phyloP scores from a whole-genome alignment of 331 rosid species.

The Malus hybrid region DNA sequence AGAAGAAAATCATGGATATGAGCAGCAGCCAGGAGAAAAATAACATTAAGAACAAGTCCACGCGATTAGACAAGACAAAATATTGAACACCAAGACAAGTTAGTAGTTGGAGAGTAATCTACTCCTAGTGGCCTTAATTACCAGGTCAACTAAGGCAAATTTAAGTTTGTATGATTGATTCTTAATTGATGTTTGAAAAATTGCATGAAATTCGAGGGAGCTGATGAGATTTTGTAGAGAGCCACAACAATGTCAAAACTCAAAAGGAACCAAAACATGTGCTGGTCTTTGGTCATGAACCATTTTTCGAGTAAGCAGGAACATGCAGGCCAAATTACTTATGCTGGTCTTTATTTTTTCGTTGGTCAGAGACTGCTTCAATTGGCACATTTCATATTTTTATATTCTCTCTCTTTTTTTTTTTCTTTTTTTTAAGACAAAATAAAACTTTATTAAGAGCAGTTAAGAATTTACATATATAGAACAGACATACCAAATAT shows the following conservation, averaged over 20 bases:
- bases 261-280: neutral
- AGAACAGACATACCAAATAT: too few species aligned
- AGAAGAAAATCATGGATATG: neutral
- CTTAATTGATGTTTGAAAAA: neutral
- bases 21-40: neutral
- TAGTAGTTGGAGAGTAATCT: too few species aligned
- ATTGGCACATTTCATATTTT: neutral
- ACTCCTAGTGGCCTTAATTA: neutral
- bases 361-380: slow-evolving; percentile 7
- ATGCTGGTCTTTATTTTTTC: neutral
- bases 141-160: neutral
- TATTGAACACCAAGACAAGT: neutral
- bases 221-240: neutral
- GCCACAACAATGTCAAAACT: neutral
- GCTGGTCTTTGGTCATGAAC: neutral
- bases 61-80: neutral
- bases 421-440: neutral
- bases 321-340: neutral
- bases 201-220: neutral
- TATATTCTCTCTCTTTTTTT: neutral
- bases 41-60: neutral
- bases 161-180: neutral
- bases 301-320: neutral
- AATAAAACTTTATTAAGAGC: too few species aligned
- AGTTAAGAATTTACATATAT: too few species aligned